Base-by-base conservation (phyloP, 768 basidiomycete species). In the Rossbeevera mucosa region DNA sequence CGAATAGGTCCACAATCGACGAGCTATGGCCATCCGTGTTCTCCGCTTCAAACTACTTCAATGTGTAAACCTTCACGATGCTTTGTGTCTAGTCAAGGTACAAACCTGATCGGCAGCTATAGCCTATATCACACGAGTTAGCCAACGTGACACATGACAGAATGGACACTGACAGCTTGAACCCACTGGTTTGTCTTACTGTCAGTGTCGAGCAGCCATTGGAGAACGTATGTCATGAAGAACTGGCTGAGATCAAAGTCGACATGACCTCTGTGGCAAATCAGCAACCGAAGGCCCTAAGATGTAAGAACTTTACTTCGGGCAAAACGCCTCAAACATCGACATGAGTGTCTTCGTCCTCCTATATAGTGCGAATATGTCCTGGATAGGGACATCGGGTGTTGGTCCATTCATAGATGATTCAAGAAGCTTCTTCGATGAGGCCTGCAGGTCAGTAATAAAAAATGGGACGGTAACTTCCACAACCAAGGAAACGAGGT, bases 1-100 rank as follows among this genome's bases (percentile, higher is more conserved):
- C 93, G 63, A 98, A 97, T 1, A 99, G 77, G 69, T 99, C 96
- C 21, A 94, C 85, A 50, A 99, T 94, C 0, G 95, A 98, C n/a
- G 94, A 94, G 60, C 92, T 95, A 62, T 94, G 91, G 0, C 89
- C 89, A 68, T 90, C 83, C 11, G 75, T 53, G 54, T 88, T 79
- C 72, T 93, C 80, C 51, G 91, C 77, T 74, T 93, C 78, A 59
- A 91, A 91, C 85, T 88, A n/a, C 24, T 41, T 31, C 7, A 7
- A 18, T 44, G 51, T 43, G 44, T 59, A 24, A 56, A 54, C 33
- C 43, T 40, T 16, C 22, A 11, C 25, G 11, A 47, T 36, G 14
- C 29, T 40, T 45, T n/a, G 8, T 44, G 4, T 16, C 20, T 7
- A 18, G 29, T 31, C 46, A 14, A 28, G 31, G 33, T 38, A 56